These are phyloP conservation scores for Coniochaeta hoffmannii DNA, from an alignment of 2,329 filamentous ascomycete species.

Conservation along the genomic window DNA sequence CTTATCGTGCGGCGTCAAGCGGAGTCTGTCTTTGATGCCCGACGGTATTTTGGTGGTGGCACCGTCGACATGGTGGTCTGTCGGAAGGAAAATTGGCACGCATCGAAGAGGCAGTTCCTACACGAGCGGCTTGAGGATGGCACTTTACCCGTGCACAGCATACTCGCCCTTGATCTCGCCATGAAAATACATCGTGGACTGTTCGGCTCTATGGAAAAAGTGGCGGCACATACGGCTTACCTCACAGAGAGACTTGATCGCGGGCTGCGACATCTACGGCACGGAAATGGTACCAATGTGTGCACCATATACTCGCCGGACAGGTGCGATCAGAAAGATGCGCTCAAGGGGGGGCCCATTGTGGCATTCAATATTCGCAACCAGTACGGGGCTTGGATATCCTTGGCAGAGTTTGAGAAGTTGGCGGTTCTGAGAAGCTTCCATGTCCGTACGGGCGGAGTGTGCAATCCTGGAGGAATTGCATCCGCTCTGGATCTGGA, in stretches of 20 bases:
- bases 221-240: conserved; percentile 64
- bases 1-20: conserved; percentile 72
- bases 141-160: conserved; percentile 83
- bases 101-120: conserved; percentile 59
- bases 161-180: conserved; percentile 72
- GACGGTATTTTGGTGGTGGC: conserved; percentile 86
- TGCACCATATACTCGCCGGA: conserved; percentile 56
- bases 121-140: conserved; percentile 88
- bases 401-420: conserved; percentile 81
- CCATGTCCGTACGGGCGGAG: conserved; percentile 77
- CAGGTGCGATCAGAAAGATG: conserved; percentile 8
- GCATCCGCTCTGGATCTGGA: conserved; percentile 64
- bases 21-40: conserved; percentile 52
- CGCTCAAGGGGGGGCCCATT: conserved; percentile 57
- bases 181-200: conserved; percentile 61
- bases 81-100: conserved; percentile 75
- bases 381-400: conserved; percentile 64
- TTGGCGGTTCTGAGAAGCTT: conserved; percentile 71
- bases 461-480: conserved; percentile 89
- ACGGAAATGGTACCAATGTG: conserved; percentile 60
- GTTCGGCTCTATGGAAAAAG: conserved; percentile 61
- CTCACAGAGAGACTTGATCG: conserved; percentile 53
- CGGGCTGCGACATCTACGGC: conserved; percentile 51
- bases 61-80: conserved; percentile 87
- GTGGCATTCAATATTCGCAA: conserved; percentile 78